These are phyloP conservation scores for Quercus phellos DNA, from an alignment of 331 rosid species.

Conservation along the genomic window DNA sequence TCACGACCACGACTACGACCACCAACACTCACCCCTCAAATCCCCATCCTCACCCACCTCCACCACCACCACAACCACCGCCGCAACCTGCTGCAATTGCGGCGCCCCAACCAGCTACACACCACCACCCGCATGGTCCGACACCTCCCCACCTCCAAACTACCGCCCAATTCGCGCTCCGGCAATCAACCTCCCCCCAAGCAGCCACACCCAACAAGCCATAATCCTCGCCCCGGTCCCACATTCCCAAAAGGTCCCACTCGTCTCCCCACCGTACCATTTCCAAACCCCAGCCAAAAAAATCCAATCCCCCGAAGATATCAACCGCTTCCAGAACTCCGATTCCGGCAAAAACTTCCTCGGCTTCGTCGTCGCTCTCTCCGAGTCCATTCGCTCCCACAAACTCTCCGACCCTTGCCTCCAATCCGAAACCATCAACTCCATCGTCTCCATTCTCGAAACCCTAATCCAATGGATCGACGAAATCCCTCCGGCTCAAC, in stretches of 20 bases:
- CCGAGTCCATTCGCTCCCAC: constrained; percentile 61
- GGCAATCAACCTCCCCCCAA: constrained; percentile 70
- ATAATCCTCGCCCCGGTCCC: constrained; percentile 90
- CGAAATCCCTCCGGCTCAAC: constrained; percentile 71
- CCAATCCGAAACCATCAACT: constrained; percentile 33
- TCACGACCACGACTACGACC: neutral
- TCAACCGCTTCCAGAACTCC: constrained; percentile 59
- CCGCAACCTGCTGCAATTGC: constrained; percentile 59
- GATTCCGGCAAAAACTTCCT: constrained; percentile 61
- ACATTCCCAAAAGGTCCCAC: constrained; percentile 60
- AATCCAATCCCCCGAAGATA: constrained; percentile 68
- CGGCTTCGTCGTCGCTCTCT: constrained; percentile 83
- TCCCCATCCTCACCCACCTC: constrained; percentile 20
- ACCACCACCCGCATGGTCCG: constrained; percentile 54
- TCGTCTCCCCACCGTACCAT: constrained; percentile 37
- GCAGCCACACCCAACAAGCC: constrained; percentile 50
- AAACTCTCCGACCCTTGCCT: constrained; percentile 68
- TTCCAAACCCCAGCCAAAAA: constrained; percentile 61
- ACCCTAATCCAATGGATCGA: constrained; percentile 68
- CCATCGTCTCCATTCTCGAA: constrained; percentile 46
- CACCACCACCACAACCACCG: constrained; percentile 20
- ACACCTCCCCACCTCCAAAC: constrained; percentile 64
- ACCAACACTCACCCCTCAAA: constrained; percentile 10
- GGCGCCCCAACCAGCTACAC: constrained; percentile 63
- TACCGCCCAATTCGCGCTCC: constrained; percentile 96